Evolutionary conservation across 306 rosid genomes (phyloP), one percentile per base, ranked within the genome.

Genomic region (Inga laurina): DNA sequence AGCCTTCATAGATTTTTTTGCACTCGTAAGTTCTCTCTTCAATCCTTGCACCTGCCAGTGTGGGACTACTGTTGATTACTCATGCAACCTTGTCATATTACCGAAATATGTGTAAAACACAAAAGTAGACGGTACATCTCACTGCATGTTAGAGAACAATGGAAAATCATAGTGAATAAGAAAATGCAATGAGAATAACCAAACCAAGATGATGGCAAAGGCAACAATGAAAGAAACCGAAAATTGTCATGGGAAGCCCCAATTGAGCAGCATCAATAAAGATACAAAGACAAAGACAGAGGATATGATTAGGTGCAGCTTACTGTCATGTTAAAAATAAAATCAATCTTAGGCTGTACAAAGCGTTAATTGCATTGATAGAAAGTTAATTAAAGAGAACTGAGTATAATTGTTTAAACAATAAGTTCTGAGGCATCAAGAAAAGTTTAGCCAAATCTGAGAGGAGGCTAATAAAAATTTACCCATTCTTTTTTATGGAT

Each of bases 1-100:
- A 72, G 79, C 89, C 88, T 94, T 97, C 93, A 91, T 88, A 74
- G 85, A 83, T 61, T 89, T 90, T 85, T 89, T 86, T 43, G 97
- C 97, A 89, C 65, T 89, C 54, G 79, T 79, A 80, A 91, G 91
- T 81, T 97, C 99, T 85, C 71, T 90, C 83, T 89, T 92, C 78
- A 97, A 89, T 84, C 92, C 94, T 92, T 91, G 99, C 39, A 94
- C 94, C 99, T 96, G 97, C 79, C 87, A 83, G 76, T 32, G 80
- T 81, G 67, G 76, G 65, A 74, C 35, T 72, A 46, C 30, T 72
- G 61, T 66, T 81, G 76, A 51, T 83, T 82, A 86, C 79, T 72
- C 61, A 73, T 22, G 75, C 11, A 46, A 84, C 32, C 82, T 62
- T 74, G 39, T 84, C 80, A 74, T 81, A 10, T 4, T 51, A 79